Evolutionary conservation across 208 protist species (phyloP).

Genomic region (Trypanosoma cruzi): DNA sequence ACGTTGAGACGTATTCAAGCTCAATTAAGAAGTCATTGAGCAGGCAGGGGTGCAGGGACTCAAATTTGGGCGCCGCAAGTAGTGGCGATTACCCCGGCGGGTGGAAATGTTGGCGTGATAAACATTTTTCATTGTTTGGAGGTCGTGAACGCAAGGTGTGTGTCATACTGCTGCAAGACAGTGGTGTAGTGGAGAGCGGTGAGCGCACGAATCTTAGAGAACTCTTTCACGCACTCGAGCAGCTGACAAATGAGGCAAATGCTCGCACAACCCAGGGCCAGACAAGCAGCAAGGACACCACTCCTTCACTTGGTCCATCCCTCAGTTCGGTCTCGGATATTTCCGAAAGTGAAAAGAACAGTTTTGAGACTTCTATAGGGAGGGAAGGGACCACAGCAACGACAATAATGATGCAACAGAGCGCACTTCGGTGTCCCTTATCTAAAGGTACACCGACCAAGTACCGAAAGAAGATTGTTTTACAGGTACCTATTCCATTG

Average conservation of each 20-base stretch:
- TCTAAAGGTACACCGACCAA: background rate
- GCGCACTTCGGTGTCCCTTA: background rate
- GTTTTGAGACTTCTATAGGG: background rate
- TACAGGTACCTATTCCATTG: constrained; percentile 5
- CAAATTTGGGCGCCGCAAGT: background rate
- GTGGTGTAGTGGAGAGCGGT: background rate
- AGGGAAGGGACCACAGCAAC: background rate
- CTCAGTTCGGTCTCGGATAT: constrained; percentile 9
- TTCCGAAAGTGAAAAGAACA: constrained; percentile 2
- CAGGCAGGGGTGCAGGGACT: background rate
- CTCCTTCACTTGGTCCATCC: constrained; percentile 6
- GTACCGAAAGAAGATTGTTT: constrained; percentile 9
- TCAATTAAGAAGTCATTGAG: background rate
- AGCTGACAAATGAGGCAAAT: background rate
- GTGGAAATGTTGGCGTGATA: too few species aligned
- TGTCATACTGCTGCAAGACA: constrained; percentile 19
- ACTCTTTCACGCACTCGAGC: constrained; percentile 11
- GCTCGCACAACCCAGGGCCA: too few species aligned
- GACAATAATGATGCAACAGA: background rate
- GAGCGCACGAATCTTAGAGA: background rate
- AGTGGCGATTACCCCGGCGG: too few species aligned
- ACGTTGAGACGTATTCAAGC: background rate
- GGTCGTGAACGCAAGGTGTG: constrained; percentile 20
- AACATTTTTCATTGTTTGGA: background rate
- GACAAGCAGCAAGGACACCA: constrained; percentile 11